These are phyloP conservation scores for Straminergon stramineum DNA, from an alignment of 225 moss, liverwort and hornwort species.

Conservation along the genomic window DNA sequence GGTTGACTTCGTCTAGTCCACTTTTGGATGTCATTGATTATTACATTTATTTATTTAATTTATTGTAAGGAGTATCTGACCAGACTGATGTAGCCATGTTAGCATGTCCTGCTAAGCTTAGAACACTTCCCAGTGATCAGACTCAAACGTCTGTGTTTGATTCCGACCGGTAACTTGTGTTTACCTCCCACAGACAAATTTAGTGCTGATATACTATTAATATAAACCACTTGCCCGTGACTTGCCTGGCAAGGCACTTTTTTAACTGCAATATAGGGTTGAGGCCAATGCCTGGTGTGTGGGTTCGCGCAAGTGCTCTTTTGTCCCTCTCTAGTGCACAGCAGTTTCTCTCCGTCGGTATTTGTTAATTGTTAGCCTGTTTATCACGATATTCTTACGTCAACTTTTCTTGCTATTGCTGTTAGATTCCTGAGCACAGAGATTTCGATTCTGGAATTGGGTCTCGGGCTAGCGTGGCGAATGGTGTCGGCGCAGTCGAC, in stretches of 20 bases:
- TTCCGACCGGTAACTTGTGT: not conserved
- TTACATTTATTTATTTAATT: not conserved
- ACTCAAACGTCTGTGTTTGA: too few relatives aligned
- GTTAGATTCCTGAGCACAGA: not conserved
- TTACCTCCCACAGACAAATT: not conserved
- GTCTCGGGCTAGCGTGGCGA: not conserved
- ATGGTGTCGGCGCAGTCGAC: not conserved
- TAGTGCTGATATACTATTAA: not conserved
- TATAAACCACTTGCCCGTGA: not conserved
- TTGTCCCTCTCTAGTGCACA: not conserved
- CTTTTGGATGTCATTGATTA: not conserved
- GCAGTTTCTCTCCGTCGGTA: not conserved
- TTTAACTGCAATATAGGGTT: not conserved
- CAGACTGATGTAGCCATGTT: not conserved
- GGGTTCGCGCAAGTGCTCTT: too few relatives aligned
- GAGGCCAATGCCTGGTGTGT: not conserved
- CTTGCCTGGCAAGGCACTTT: constrained; percentile 3
- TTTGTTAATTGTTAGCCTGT: not conserved
- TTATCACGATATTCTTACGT: not conserved
- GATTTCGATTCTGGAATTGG: not conserved
- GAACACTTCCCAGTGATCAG: not conserved
- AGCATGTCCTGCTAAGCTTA: not conserved
- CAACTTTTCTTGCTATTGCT: not conserved
- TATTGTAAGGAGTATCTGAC: not conserved
- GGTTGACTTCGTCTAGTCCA: not conserved